These are phyloP conservation scores for Emmonsiellopsis sp. DNA, from an alignment of 2,329 filamentous ascomycete genomes.

Conservation along the genomic window DNA sequence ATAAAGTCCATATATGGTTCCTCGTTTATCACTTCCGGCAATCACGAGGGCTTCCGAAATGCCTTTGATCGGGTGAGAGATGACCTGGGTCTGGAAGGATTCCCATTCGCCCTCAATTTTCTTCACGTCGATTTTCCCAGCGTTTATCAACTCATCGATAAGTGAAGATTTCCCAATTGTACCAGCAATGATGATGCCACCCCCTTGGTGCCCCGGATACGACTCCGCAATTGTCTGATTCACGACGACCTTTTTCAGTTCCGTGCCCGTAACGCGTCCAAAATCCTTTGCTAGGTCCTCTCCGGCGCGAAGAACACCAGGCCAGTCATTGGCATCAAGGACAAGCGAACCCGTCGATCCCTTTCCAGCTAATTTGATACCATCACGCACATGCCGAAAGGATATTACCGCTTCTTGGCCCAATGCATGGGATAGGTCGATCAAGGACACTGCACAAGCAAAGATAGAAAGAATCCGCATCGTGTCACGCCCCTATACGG, in stretches of 20 bases:
- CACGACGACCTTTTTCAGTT: conserved; percentile 19
- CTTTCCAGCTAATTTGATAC: neutral
- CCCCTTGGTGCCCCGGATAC: conserved; percentile 20
- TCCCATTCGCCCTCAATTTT: conserved; percentile 59
- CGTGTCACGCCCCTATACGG: neutral
- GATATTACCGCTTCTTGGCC: conserved; percentile 1
- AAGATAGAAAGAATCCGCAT: neutral
- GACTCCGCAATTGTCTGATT: conserved; percentile 39
- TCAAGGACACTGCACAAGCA: neutral
- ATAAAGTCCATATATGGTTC: conserved; percentile 62
- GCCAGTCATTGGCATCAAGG: conserved; percentile 52
- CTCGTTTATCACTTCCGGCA: conserved; percentile 57
- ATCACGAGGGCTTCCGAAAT: conserved; percentile 55
- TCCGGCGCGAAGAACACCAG: conserved; percentile 59
- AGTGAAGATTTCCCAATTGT: conserved; percentile 57
- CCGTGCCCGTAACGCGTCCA: conserved; percentile 56
- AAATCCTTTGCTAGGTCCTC: conserved; percentile 61
- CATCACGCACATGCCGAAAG: neutral
- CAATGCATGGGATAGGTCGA: neutral
- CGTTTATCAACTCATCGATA: conserved; percentile 50
- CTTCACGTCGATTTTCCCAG: conserved; percentile 49
- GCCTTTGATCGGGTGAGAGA: conserved; percentile 49
- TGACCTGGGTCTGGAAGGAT: conserved; percentile 52
- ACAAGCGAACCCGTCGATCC: neutral
- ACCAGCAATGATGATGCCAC: conserved; percentile 53